A percentile compares a stretch with the other conserved stretches of the same genome.
Evolutionary conservation across 2,329 filamentous ascomycete genomes (phyloP).

Genomic region (Hymenoscyphus scutula): DNA sequence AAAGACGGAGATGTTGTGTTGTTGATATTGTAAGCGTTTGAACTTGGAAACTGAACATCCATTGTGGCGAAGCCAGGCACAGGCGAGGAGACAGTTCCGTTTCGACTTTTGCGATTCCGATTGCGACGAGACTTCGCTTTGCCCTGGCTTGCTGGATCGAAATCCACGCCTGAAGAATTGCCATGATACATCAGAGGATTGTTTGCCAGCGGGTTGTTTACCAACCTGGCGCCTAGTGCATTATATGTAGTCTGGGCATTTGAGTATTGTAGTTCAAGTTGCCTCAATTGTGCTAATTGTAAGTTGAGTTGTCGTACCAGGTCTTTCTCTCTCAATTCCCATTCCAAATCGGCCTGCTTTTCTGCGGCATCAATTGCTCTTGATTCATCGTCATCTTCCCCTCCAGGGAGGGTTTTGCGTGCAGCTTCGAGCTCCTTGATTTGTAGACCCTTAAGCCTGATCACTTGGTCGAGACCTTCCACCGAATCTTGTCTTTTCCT

Average conservation of each 20-base stretch:
- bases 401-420: slow-evolving; percentile 60
- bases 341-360: slow-evolving; percentile 33
- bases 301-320: slow-evolving; percentile 27
- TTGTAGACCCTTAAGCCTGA: slow-evolving; percentile 67
- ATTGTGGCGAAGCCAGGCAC: slow-evolving; percentile 31
- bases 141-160: slow-evolving; percentile 31
- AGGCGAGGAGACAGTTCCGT: slow-evolving; percentile 37
- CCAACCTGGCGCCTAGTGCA: slow-evolving; percentile 26
- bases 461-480: slow-evolving; percentile 63
- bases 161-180: slow-evolving; percentile 37
- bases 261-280: slow-evolving; percentile 28
- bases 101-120: slow-evolving; percentile 42
- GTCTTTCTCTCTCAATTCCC: slow-evolving; percentile 32
- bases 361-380: slow-evolving; percentile 31
- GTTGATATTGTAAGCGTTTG: slow-evolving; percentile 43
- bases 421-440: slow-evolving; percentile 73
- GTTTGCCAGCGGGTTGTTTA: slow-evolving; percentile 27
- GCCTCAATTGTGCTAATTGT: slow-evolving; percentile 25
- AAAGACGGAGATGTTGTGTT: slow-evolving; percentile 48
- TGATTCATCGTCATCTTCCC: slow-evolving; percentile 54
- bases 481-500: slow-evolving; percentile 56
- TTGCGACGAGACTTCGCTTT: slow-evolving; percentile 39
- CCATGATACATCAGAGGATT: slow-evolving; percentile 34
- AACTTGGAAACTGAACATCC: slow-evolving; percentile 38
- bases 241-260: slow-evolving; percentile 21